Conservation (phyloP, 441 rosid genomes). For the Adansonia gregorii region DNA sequence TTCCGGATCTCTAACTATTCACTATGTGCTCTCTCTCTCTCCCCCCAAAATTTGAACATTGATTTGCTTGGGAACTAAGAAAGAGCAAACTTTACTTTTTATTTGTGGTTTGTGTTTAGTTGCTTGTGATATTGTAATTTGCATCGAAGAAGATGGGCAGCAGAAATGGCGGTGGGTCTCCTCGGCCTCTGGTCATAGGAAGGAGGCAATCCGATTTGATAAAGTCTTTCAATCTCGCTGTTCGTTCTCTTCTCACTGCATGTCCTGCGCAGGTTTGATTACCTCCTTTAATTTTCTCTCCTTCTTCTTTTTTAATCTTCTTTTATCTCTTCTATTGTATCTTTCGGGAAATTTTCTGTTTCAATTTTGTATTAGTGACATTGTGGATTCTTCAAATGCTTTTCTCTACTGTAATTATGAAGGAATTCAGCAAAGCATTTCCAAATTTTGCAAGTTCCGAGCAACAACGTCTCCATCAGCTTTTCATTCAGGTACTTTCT, state of each 20-base stretch:
- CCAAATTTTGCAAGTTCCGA: constrained; percentile 41
- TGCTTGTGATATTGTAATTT: not conserved
- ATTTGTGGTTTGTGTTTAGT: not conserved
- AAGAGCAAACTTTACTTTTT: not conserved
- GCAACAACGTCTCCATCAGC: constrained; percentile 46
- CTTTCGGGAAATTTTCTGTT: not conserved
- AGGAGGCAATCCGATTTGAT: constrained; percentile 49
- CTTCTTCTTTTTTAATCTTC: not conserved
- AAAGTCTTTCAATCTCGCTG: constrained; percentile 61
- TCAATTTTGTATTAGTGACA: not conserved
- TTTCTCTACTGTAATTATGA: constrained; percentile 10
- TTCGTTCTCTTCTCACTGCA: constrained; percentile 63
- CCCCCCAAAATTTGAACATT: constrained; percentile 4
- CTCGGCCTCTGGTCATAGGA: not conserved
- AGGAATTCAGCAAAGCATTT: constrained; percentile 56
- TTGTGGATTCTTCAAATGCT: not conserved
- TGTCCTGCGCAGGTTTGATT: constrained; percentile 56
- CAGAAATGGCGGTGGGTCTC: not conserved
- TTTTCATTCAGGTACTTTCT: constrained; percentile 49
- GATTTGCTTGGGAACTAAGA: not conserved
- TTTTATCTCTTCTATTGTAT: not conserved
- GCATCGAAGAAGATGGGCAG: constrained; percentile 13
- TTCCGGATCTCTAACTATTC: not conserved
- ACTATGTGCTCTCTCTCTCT: not conserved
- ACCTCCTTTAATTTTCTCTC: not conserved